Evolutionary conservation across 1,139 yeast genomes (phyloP).

Genomic region (Saccharomycopsis hybrid): DNA sequence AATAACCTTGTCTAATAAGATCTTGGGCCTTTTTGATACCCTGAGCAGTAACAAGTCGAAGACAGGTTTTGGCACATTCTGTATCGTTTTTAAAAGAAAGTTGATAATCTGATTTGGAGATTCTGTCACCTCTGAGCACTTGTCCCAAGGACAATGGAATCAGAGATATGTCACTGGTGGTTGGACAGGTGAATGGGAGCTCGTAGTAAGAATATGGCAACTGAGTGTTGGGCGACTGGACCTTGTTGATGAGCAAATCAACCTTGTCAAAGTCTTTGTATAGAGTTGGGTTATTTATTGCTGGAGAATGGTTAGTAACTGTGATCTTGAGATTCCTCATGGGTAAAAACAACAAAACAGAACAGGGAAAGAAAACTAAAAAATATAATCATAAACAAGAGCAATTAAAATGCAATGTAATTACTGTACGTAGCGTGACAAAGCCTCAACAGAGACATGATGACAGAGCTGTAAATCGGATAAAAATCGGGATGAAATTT

Average conservation of each 20-base stretch:
- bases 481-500: no score
- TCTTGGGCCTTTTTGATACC: conserved; percentile 53
- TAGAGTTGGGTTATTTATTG: not conserved
- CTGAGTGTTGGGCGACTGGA: conserved; percentile 70
- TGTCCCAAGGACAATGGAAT: conserved; percentile 57
- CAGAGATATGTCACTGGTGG: not conserved
- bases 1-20: conserved; percentile 63
- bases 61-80: conserved; percentile 64
- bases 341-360: not conserved
- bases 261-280: conserved; percentile 40
- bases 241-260: conserved; percentile 67
- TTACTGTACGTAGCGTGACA: no score
- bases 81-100: conserved; percentile 56
- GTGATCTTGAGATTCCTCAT: not conserved
- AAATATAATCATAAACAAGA: no score
- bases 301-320: not conserved
- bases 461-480: no score
- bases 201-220: conserved; percentile 75
- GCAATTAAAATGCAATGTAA: no score
- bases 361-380: not conserved
- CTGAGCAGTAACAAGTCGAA: conserved; percentile 43
- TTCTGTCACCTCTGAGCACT: conserved; percentile 73
- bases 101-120: conserved; percentile 67
- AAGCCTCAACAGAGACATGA: no score
- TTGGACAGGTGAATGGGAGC: conserved; percentile 72